Percentiles rank a stretch among this genome's conserved stretches.
Conservation (phyloP, 2,329 filamentous ascomycete species). For the Lachnellula occidentalis region DNA sequence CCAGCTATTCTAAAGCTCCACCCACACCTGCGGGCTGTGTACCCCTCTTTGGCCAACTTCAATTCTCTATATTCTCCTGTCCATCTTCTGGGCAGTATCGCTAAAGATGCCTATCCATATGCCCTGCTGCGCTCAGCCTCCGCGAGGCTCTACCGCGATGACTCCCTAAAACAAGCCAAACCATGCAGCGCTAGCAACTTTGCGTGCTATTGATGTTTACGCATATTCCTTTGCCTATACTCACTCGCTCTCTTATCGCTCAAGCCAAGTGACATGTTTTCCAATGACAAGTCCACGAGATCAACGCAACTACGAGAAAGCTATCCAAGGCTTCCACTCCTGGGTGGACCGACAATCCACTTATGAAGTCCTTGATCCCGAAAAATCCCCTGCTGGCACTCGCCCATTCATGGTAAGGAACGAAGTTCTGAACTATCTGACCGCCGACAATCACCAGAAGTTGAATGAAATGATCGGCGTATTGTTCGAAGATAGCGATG, state of each 20-base stretch:
- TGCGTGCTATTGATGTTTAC: neutral
- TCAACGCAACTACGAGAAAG: constrained; percentile 1
- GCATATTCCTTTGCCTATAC: neutral
- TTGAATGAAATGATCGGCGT: constrained; percentile 1
- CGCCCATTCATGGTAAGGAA: constrained; percentile 1
- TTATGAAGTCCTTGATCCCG: constrained; percentile 2
- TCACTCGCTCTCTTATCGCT: neutral
- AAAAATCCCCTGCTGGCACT: neutral
- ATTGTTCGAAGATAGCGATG: neutral
- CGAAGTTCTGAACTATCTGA: constrained; percentile 2
- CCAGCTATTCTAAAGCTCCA: too few relatives aligned
- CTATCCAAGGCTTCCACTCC: neutral
- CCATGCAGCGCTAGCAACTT: neutral
- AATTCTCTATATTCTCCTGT: too few relatives aligned
- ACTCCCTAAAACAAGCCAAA: neutral
- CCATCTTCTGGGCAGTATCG: neutral
- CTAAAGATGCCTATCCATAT: too few relatives aligned
- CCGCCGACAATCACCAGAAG: neutral
- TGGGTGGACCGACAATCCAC: neutral
- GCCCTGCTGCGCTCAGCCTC: neutral
- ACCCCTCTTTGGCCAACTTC: neutral
- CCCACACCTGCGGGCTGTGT: neutral
- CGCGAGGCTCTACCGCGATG: neutral
- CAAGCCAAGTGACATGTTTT: neutral
- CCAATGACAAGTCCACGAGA: neutral